Evolutionary conservation across 2,329 filamentous ascomycete species (phyloP).

Genomic region (Diaporthe vaccinii): DNA sequence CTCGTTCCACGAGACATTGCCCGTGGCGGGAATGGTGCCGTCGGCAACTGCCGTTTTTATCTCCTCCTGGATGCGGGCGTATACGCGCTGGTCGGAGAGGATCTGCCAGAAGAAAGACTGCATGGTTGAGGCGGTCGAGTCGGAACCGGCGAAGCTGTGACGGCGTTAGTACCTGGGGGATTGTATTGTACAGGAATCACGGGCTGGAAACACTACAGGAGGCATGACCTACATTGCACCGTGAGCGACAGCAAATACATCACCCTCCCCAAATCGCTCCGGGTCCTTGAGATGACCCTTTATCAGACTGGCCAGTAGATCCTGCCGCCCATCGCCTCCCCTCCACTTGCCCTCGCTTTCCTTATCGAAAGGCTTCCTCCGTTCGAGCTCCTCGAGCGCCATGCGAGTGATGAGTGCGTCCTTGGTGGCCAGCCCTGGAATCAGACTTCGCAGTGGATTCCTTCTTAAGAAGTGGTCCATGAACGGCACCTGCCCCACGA

Average conservation of each 20-base stretch:
- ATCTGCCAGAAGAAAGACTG: constrained; percentile 68
- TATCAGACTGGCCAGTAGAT: constrained; percentile 65
- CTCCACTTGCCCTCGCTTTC: constrained; percentile 57
- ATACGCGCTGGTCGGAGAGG: constrained; percentile 58
- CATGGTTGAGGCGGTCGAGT: constrained; percentile 72
- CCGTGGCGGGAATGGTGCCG: constrained; percentile 52
- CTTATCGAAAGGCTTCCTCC: constrained; percentile 61
- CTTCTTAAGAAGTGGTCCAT: constrained; percentile 61
- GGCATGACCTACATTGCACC: constrained; percentile 65
- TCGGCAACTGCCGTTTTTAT: constrained; percentile 56
- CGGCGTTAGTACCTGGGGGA: constrained; percentile 1
- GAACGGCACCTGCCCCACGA: constrained; percentile 65
- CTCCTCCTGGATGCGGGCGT: constrained; percentile 57
- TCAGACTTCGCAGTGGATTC: constrained; percentile 62
- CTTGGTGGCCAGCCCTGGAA: constrained; percentile 58
- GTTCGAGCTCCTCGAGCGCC: constrained; percentile 63
- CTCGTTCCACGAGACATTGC: constrained; percentile 63
- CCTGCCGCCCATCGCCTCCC: constrained; percentile 60
- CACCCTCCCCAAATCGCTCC: constrained; percentile 61
- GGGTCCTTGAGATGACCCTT: constrained; percentile 65
- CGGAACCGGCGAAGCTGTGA: constrained; percentile 69
- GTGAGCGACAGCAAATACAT: constrained; percentile 70
- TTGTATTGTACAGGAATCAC: rapidly evolving
- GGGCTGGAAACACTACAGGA: background rate
- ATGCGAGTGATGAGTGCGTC: constrained; percentile 66